Evolutionary conservation across 768 basidiomycete genomes (phyloP), one percentile per base, ranked within the genome.

Genomic region (Clitopilus hobsonii): DNA sequence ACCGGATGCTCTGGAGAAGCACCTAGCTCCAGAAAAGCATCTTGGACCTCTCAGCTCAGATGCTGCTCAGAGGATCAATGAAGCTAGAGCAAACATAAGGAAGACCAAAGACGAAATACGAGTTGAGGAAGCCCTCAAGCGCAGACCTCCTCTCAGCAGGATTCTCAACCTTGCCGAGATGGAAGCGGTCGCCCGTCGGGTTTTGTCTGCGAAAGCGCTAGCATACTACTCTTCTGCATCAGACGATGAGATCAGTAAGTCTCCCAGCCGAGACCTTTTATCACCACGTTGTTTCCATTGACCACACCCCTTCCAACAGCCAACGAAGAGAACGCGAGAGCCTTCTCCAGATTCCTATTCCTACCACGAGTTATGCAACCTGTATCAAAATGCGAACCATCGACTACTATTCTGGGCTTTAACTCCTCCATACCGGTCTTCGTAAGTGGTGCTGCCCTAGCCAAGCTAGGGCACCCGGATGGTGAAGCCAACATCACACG

Each of bases 341-440:
- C 90, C n/a, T 94, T 91, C 68, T 75, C 80, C 38, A 83, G 91
- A 26, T 87, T 93, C 68, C 96, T 93, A 75, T 95, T 96, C 70
- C 78, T 84, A 53, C 84, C 94, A 14, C 84, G 94, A 22, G 82
- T 98, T 32, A 83, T 92, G 83, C 82, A 78, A 49, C 70, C 80
- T 2, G 80, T 90, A 7, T 80, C 83, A 2, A 66, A 70, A 49
- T 84, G 85, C 57, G 82, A 89, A 67, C 81, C 86, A 18, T 87
- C 88, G 0, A 88, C 88, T 8, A 83, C 76, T 5, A 84, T 91
- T 56, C 83, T 95, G 47, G 85, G 91, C 13, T 85, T 79, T 66
- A 74, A 73, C 50, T 83, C 84, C 20, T 79, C 82, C 1, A 80
- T 96, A 49, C 94, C 94, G 0, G 74, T 97, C 5, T 94, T 91